phyloP scores from a whole-genome alignment of 257 asterid genomes.

The Coffea eugenioides region DNA sequence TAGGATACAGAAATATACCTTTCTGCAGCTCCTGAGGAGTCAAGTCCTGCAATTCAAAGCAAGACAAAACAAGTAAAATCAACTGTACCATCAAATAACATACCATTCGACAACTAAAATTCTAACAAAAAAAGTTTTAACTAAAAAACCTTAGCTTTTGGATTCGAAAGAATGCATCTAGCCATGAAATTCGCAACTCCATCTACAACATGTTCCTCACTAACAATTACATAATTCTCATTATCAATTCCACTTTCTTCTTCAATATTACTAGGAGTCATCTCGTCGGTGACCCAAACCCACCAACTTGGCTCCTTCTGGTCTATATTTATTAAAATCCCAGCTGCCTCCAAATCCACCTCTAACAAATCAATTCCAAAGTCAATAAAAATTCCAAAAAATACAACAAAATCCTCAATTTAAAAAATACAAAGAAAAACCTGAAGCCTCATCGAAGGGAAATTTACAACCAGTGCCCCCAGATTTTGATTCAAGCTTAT shows the following conservation, averaged over 20 bases:
- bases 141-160: constrained; percentile 57
- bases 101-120: not conserved
- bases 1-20: constrained; percentile 42
- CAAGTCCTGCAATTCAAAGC: constrained; percentile 60
- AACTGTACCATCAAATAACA: not conserved
- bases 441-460: constrained; percentile 72
- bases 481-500: constrained; percentile 55
- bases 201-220: constrained; percentile 80
- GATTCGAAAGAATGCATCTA: constrained; percentile 71
- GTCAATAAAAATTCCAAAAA: not conserved
- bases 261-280: constrained; percentile 48
- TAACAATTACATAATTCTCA: constrained; percentile 71
- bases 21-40: constrained; percentile 72
- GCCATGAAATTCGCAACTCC: constrained; percentile 95
- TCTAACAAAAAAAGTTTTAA: not conserved
- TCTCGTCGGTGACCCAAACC: constrained; percentile 91
- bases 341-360: constrained; percentile 57
- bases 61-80: constrained; percentile 11
- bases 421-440: constrained; percentile 25
- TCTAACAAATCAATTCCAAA: constrained; percentile 31
- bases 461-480: constrained; percentile 31
- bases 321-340: constrained; percentile 57
- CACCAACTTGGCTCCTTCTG: constrained; percentile 90
- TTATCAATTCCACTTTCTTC: constrained; percentile 74
- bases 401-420: not conserved